Conservation (phyloP, 306 rosid species). For the Corylus avellana region DNA sequence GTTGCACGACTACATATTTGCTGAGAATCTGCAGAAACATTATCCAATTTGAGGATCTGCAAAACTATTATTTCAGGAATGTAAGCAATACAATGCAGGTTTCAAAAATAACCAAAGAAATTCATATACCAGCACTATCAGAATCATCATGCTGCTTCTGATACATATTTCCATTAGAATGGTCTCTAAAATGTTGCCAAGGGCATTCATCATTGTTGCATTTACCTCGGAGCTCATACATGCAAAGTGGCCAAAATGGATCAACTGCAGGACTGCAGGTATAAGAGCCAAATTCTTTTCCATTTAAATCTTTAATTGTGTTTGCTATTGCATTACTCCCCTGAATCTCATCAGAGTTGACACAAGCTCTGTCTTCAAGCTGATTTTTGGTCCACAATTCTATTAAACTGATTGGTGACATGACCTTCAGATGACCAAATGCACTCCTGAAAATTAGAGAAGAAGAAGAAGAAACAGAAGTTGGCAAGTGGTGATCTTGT, state of each 20-base stretch:
- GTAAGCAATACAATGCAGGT: slow-evolving; percentile 18
- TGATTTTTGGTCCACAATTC: slow-evolving; percentile 34
- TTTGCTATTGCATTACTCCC: slow-evolving; percentile 35
- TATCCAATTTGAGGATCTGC: background rate
- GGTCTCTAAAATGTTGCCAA: slow-evolving; percentile 90
- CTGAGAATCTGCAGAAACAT: slow-evolving; percentile 46
- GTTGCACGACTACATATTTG: slow-evolving; percentile 40
- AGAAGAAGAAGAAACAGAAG: slow-evolving; percentile 27
- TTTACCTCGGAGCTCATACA: slow-evolving; percentile 97
- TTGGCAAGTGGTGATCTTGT: slow-evolving; percentile 36
- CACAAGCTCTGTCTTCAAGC: slow-evolving; percentile 34
- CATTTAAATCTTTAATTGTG: slow-evolving; percentile 35
- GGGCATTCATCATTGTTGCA: slow-evolving; percentile 98
- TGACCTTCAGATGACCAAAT: slow-evolving; percentile 57
- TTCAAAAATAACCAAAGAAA: slow-evolving; percentile 14
- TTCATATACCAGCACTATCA: slow-evolving; percentile 63
- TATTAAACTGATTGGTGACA: slow-evolving; percentile 35
- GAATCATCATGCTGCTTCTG: slow-evolving; percentile 40
- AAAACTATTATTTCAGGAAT: slow-evolving; percentile 14
- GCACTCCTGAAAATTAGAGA: slow-evolving; percentile 64
- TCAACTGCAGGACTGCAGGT: slow-evolving; percentile 61
- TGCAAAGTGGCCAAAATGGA: slow-evolving; percentile 92
- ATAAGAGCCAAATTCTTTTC: slow-evolving; percentile 60
- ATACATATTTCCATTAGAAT: slow-evolving; percentile 34
- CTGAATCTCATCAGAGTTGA: slow-evolving; percentile 35